phyloP scores from a whole-genome alignment of 1,284 basidiomycete species.

The Porogramme epimiltina region DNA sequence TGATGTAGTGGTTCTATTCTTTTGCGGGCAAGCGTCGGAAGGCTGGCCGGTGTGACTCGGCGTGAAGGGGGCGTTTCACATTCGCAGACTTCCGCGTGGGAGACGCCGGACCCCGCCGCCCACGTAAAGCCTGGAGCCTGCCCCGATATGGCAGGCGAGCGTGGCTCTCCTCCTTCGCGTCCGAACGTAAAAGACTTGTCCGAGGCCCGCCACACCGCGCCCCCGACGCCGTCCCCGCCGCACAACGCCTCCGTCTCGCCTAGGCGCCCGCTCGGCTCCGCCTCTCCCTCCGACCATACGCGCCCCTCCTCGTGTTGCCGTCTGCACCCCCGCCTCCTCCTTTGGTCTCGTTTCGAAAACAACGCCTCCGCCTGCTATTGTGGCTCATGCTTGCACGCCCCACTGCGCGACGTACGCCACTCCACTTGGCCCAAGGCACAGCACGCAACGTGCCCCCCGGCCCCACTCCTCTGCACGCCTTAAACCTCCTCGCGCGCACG shows the following conservation, averaged over 20 bases:
- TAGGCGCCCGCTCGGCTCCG: neutral
- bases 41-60: slow-evolving; percentile 26
- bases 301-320: neutral
- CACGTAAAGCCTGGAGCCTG: slow-evolving; percentile 5
- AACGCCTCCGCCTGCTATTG: neutral
- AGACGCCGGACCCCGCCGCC: slow-evolving; percentile 2
- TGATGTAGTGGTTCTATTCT: slow-evolving; percentile 24
- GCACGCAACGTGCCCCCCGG: neutral
- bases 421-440: neutral
- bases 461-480: neutral
- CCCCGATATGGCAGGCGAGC: slow-evolving; percentile 6
- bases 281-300: no score
- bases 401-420: neutral
- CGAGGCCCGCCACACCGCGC: neutral
- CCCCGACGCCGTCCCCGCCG: neutral
- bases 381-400: neutral
- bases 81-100: slow-evolving; percentile 14
- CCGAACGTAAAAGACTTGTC: slow-evolving; percentile 13
- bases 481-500: neutral
- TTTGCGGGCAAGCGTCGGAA: slow-evolving; percentile 28
- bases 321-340: neutral
- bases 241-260: neutral
- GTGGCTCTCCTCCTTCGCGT: no score
- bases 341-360: neutral
- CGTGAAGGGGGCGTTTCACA: slow-evolving; percentile 21